A percentile compares a stretch with the other conserved stretches of the same genome.
Conservation (phyloP, 2,329 filamentous ascomycete species). For the Ilyonectria mors-panacis region DNA sequence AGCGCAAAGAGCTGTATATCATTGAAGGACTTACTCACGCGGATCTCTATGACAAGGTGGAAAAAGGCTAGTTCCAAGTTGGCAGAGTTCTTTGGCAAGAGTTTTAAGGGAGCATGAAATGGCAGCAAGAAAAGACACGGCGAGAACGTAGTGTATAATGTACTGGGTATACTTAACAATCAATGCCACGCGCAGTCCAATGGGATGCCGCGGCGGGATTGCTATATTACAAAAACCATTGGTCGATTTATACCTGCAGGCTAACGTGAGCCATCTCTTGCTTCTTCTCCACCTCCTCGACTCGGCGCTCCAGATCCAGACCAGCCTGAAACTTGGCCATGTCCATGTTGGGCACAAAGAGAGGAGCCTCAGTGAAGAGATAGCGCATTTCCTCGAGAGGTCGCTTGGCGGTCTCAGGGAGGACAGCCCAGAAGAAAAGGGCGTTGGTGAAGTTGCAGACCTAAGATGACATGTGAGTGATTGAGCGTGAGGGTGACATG, state of each 20-base stretch:
- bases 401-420: conserved; percentile 76
- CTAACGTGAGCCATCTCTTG: conserved; percentile 35
- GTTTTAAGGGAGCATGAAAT: neutral
- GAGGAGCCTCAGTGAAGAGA: conserved; percentile 75
- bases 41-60: conserved; percentile 36
- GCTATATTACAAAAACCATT: neutral
- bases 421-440: conserved; percentile 72
- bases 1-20: conserved; percentile 38
- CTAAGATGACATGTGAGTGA: conserved; percentile 15
- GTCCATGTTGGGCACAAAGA: conserved; percentile 72
- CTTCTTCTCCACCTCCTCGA: conserved; percentile 71
- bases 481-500: neutral
- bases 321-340: conserved; percentile 56
- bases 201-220: neutral
- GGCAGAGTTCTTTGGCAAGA: conserved; percentile 31
- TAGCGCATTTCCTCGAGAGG: conserved; percentile 79
- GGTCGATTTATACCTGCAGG: neutral
- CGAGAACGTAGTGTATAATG: neutral
- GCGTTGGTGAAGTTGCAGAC: conserved; percentile 73
- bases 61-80: conserved; percentile 32
- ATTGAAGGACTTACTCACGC: conserved; percentile 34
- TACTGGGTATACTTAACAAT: conserved; percentile 6
- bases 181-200: neutral
- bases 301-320: conserved; percentile 70
- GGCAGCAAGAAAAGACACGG: neutral